Base-by-base conservation (phyloP, 495 filamentous ascomycete species). In the Annulohypoxylon nitens region DNA sequence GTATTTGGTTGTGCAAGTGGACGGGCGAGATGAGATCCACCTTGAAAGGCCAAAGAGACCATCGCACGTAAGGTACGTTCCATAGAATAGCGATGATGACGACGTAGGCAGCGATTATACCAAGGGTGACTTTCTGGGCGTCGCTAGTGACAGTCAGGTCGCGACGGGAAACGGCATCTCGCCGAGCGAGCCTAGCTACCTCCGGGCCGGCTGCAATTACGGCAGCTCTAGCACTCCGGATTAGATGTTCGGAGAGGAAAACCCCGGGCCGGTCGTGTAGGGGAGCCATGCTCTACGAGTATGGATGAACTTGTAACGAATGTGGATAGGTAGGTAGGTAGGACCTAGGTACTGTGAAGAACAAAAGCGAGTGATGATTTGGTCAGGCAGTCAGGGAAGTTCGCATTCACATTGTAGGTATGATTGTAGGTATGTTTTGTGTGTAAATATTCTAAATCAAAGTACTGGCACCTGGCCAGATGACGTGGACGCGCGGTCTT, bases 1-100 rank as follows among this genome's bases (percentile, higher is more conserved):
- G 20, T 25, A 57, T 12, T 47, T 25, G 58, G 45, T 50, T 25
- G 51, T 11, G 25, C 50, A 33, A 3, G 2, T 2, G 51, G 14
- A 8, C 10, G n/a, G 68, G 11, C 5, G 26, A 34, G n/a, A 4
- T 5, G 43, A 10, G 16, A 36, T 33, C 60, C 78, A 92, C 91
- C 83, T 94, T 94, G 84, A 94, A 94, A n/a, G 92, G 92, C 91
- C 91, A 94, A 18, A 94, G 80, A 0, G 88, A 84, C 85, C 85
- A 92, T 16, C 89, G 86, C 16, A 94, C 78, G 76, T 94, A 93
- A 0, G 92, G 92, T 8, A 93, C 64, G 78, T 94, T 94, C 92
- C 92, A 94, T 6, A 94, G 81, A 23, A 93, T 80, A 3, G 91
- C 91, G 71, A 94, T 93, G 43, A 87, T 86, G 14, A 93, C 91